Evolutionary conservation across 257 asterid species (phyloP), one percentile per base, ranked within the genome.

Genomic region (Gynochthodes officinalis): DNA sequence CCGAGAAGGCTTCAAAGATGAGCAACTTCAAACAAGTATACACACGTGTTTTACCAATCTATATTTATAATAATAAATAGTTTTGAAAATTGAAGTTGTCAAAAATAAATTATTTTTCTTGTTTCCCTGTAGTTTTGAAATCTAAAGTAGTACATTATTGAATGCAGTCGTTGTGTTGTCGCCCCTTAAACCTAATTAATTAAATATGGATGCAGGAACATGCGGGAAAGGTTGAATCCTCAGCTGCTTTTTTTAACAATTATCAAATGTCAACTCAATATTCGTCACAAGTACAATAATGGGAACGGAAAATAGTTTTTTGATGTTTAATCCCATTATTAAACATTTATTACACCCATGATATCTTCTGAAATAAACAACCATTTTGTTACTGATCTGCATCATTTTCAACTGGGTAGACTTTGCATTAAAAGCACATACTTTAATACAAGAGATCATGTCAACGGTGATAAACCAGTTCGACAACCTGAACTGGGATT

Each of bases 181-280:
- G 61, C 10, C 3, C 10, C n/a, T 25, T 35, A 32, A 25, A 23
- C 46, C 12, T 33, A 5, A 54, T n/a, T n/a, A 21, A 55, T 30
- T 63, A 37, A 37, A 35, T 61, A 12, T 16, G 67, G 67, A 37
- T 62, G 46, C 67, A 62, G 33, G 67, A 46, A 62, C 48, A 62
- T 63, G 68, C 68, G 4, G 18, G 63, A 57, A 57, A 33, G 33
- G 67, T 33, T 61, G 44, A 61, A 61, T 61, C 44, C 11, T 62
- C 49, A 62, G 21, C 60, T 21, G n/a, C 60, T 15, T 21, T 53
- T 7, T 13, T 50, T 13, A 16, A 16, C 18, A 18, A 39, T 0
- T 27, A 4, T 2, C 27, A 5, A 40, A 64, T 64, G 52, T 64
- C 69, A 64, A 64, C 52, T 27, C 33, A 18, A 32, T 25, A 25